Percentiles rank a stretch among this genome's conserved stretches.
Conservation (phyloP, 1,139 yeast species). For the Zhuliangozyma blackwelliae region DNA sequence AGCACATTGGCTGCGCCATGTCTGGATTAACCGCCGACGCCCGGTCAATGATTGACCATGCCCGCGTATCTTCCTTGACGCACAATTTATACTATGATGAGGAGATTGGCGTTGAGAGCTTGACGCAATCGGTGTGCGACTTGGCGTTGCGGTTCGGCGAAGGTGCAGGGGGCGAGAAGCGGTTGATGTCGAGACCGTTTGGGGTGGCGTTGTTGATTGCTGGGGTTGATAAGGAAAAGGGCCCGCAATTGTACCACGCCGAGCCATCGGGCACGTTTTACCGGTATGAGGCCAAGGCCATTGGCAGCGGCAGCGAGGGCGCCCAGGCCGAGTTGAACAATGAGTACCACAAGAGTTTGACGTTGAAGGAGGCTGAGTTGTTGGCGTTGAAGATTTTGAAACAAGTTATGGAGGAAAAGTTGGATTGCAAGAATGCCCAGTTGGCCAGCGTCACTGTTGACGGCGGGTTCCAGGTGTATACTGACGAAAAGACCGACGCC, state of each 20-base stretch:
- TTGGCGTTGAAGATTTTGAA: conserved; percentile 85
- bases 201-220: conserved; percentile 97
- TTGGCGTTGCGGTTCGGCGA: conserved; percentile 96
- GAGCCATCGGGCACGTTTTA: conserved; percentile 98
- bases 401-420: conserved; percentile 98
- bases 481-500: conserved; percentile 77
- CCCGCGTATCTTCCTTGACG: conserved; percentile 85
- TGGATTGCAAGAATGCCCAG: conserved; percentile 94
- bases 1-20: conserved; percentile 98
- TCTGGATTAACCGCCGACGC: conserved; percentile 99
- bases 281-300: conserved; percentile 96
- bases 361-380: conserved; percentile 91
- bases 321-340: conserved; percentile 98
- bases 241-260: conserved; percentile 97
- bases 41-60: conserved; percentile 97
- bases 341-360: conserved; percentile 90
- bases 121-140: conserved; percentile 96
- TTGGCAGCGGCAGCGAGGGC: conserved; percentile 98
- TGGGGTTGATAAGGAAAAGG: conserved; percentile 87
- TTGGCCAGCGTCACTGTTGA: conserved; percentile 87
- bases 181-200: conserved; percentile 97
- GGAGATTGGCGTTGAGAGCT: conserved; percentile 84
- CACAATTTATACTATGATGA: conserved; percentile 92
- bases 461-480: conserved; percentile 82
- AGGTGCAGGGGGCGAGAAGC: conserved; percentile 96